phyloP scores from a whole-genome alignment of 139 green algal genomes.

The Eudorina sp. region DNA sequence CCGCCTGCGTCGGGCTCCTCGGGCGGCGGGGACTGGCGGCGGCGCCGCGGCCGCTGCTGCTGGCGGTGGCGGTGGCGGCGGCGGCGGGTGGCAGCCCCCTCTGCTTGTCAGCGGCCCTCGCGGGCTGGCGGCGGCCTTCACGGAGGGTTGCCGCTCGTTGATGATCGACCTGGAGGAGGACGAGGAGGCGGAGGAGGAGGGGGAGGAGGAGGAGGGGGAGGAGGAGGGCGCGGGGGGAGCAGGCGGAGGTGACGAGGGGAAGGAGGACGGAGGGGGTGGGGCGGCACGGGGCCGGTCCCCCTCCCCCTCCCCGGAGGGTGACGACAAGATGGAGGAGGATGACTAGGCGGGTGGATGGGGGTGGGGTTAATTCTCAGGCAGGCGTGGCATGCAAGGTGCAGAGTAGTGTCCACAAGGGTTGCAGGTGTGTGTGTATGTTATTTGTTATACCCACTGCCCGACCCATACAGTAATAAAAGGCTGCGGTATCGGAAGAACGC shows the following conservation, averaged over 20 bases:
- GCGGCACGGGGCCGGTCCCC: neutral
- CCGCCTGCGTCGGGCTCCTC: constrained; percentile 5
- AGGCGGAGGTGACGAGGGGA: neutral
- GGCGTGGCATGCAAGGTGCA: no score
- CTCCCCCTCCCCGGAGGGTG: no score
- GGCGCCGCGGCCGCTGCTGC: neutral
- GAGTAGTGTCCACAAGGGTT: no score
- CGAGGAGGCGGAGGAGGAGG: constrained; percentile 53
- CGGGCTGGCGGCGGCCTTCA: constrained; percentile 49
- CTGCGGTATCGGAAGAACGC: no score
- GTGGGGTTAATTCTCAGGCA: no score
- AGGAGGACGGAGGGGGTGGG: neutral
- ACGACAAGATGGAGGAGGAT: no score
- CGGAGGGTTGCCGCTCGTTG: neutral
- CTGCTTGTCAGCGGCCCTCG: constrained; percentile 42
- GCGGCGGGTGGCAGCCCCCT: constrained; percentile 13
- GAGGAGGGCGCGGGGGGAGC: neutral
- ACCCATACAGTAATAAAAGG: no score
- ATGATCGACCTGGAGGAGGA: constrained; percentile 60
- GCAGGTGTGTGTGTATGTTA: no score
- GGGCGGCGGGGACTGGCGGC: neutral
- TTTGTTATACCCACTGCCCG: no score
- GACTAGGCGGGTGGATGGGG: no score
- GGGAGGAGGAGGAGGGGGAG: constrained; percentile 26
- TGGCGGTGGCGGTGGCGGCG: neutral